Conservation (phyloP, 2,329 filamentous ascomycete genomes). For the Colletotrichum cordylinicola region DNA sequence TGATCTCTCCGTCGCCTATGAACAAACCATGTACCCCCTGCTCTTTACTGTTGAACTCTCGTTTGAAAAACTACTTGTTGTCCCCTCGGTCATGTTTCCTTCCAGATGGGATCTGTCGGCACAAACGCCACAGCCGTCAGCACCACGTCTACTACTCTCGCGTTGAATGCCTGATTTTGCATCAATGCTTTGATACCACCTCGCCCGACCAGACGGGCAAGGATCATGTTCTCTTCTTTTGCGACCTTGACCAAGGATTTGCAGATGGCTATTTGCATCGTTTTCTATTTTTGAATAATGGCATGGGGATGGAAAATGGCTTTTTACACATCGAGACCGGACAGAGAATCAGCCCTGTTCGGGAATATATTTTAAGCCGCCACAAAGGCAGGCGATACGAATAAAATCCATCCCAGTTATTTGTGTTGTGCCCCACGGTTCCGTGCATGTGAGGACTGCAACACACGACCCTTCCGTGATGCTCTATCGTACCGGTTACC, state of each 20-base stretch:
- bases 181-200: slow-evolving; percentile 18
- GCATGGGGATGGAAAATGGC: not conserved
- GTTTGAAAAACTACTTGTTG: not conserved
- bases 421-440: not conserved
- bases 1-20: slow-evolving; percentile 6
- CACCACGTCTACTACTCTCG: not conserved
- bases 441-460: not conserved
- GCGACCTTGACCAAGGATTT: not conserved
- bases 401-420: not conserved
- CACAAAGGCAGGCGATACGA: not conserved
- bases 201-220: not conserved
- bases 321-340: not conserved
- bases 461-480: not conserved
- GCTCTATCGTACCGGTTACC: not conserved
- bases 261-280: not conserved
- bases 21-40: not conserved
- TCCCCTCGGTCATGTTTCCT: not conserved
- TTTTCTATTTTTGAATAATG: not conserved
- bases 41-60: not conserved
- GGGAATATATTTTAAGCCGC: not conserved
- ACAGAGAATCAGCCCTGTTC: not conserved
- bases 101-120: not conserved
- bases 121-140: not conserved
- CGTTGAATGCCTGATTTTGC: not conserved
- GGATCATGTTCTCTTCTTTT: slow-evolving; percentile 15